Evolutionary conservation across 768 basidiomycete genomes (phyloP), one percentile per base, ranked within the genome.

Genomic region (Bullera alba): DNA sequence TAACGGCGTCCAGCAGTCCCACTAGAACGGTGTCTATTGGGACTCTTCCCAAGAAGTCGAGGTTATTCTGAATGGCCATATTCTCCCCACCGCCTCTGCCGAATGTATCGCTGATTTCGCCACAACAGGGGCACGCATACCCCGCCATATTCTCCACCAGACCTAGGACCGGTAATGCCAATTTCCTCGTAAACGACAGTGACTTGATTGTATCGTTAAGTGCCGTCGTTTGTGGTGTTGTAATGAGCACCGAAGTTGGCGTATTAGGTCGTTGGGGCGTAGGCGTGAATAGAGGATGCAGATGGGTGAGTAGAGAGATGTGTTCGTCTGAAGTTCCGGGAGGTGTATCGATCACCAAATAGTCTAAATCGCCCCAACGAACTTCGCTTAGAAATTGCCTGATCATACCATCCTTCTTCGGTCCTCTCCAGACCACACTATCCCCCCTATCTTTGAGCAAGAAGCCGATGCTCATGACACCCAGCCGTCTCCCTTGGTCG

Each of bases 311-410:
- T 42, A 99, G 77, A 29, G 93, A 95, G 37, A 99, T 79, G 76
- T 97, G 95, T 71, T 99, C 95, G 75, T 99, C 95, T 19, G 95
- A 97, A 34, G 95, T 99, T 28, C 95, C 95, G 66, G 95, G 95
- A 3, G 93, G 95, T 2, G 95, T 99, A 70, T 99, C 95, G 61
- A 99, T 76, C 63, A 99, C 77, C 55, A 99, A 81, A 69, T 93
- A 95, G 72, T 97, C 91, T 41, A 99, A 79, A 25, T 83, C 81
- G 34, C 93, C 95, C 95, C 95, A 99, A 71, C 96, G 88, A 42
- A 99, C 95, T 67, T 99, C 95, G 73, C 92, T 93, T 63, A 99
- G 81, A 73, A 99, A 99, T 71, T 97, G 95, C 25, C 90, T 83
- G 72, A 99, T 97, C 48, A 99, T 79, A 0, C 93, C 95, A 60